These are phyloP conservation scores for Fragaria vesca DNA, from an alignment of 306 rosid genomes.

Conservation along the genomic window DNA sequence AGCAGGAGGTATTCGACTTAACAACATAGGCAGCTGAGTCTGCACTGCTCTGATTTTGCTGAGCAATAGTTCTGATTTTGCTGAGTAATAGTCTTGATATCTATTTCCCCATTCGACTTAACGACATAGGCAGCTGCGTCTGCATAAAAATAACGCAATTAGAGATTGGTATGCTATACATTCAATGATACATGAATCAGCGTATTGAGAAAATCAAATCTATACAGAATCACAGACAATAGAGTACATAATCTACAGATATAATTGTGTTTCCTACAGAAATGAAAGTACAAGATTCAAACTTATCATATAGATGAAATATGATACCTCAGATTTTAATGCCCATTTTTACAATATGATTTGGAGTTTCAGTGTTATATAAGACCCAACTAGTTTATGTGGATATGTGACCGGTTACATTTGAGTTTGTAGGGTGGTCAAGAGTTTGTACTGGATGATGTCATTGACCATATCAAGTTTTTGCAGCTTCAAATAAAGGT, in stretches of 20 bases:
- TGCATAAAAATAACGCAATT: background rate
- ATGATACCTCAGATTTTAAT: background rate
- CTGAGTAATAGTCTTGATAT: too few species aligned
- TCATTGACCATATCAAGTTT: slow-evolving; percentile 78
- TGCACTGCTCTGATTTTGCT: background rate
- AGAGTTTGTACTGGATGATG: slow-evolving; percentile 59
- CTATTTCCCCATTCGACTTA: background rate
- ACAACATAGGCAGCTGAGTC: background rate
- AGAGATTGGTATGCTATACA: background rate
- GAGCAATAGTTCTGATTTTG: too few species aligned
- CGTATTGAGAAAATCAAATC: background rate
- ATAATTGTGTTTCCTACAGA: background rate
- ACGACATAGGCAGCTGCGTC: background rate
- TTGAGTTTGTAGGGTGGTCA: slow-evolving; percentile 61
- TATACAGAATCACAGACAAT: background rate
- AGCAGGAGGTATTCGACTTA: background rate
- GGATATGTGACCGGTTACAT: background rate
- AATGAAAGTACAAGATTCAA: background rate
- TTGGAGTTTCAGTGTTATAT: slow-evolving; percentile 2
- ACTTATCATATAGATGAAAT: background rate
- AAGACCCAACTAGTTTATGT: background rate
- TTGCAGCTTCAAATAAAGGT: slow-evolving; percentile 87
- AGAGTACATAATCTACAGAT: background rate
- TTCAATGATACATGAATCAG: background rate
- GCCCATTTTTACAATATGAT: background rate